A percentile compares a stretch with the other conserved stretches of the same genome.
These are phyloP conservation scores for Royoungia palumana DNA, from an alignment of 768 basidiomycete species.

Conservation along the genomic window DNA sequence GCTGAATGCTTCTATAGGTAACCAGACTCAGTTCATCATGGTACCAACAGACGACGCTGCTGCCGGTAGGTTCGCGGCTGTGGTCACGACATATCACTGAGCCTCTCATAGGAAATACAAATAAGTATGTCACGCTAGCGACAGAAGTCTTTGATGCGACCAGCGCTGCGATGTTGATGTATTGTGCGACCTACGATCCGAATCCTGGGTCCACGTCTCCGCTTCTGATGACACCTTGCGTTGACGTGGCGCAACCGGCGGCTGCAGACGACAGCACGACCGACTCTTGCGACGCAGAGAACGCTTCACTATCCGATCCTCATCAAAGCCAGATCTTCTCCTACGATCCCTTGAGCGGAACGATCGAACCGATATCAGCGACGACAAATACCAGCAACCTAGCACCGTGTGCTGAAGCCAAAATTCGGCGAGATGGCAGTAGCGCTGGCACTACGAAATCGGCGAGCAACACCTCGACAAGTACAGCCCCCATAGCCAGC, in stretches of 20 bases:
- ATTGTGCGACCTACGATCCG: slow-evolving; percentile 63
- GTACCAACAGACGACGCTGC: slow-evolving; percentile 18
- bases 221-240: slow-evolving; percentile 49
- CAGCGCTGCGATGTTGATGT: slow-evolving; percentile 36
- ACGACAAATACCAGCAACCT: slow-evolving; percentile 12
- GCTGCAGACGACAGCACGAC: background rate
- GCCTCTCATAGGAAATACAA: slow-evolving; percentile 6
- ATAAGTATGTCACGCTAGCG: slow-evolving; percentile 41
- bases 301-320: slow-evolving; percentile 4
- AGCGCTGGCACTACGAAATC: slow-evolving; percentile 5
- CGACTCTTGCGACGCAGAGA: slow-evolving; percentile 11
- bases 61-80: slow-evolving; percentile 11
- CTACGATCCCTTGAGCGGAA: slow-evolving; percentile 46
- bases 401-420: slow-evolving; percentile 2
- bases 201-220: slow-evolving; percentile 46
- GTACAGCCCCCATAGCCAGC: slow-evolving; percentile 9
- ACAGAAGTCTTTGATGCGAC: slow-evolving; percentile 41
- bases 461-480: slow-evolving; percentile 15
- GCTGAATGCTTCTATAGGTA: slow-evolving; percentile 48
- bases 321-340: slow-evolving; percentile 58
- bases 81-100: slow-evolving; percentile 2
- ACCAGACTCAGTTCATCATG: slow-evolving; percentile 45
- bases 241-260: slow-evolving; percentile 28
- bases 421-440: slow-evolving; percentile 13
- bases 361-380: slow-evolving; percentile 53